These are phyloP conservation scores for Cadophora malorum DNA, from an alignment of 2,329 filamentous ascomycete genomes.

Conservation along the genomic window DNA sequence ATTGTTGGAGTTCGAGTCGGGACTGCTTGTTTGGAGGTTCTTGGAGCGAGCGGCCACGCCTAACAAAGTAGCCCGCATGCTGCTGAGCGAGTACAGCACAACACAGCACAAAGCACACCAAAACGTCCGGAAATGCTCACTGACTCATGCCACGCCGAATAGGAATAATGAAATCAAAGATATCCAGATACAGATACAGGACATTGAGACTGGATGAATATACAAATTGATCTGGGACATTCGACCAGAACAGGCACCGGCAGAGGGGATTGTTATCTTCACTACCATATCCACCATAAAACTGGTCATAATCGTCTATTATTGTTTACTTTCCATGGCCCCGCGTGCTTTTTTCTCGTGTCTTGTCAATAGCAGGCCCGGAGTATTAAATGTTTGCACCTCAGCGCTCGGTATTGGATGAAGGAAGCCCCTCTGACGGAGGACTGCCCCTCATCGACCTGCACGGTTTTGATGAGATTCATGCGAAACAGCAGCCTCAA, in stretches of 20 bases:
- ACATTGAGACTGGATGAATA: not conserved
- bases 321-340: conserved; percentile 17
- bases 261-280: conserved; percentile 6
- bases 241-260: not conserved
- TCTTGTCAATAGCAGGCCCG: conserved; percentile 25
- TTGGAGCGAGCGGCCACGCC: conserved; percentile 19
- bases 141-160: conserved; percentile 4
- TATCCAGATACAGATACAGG: not conserved
- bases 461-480: conserved; percentile 35
- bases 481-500: conserved; percentile 29
- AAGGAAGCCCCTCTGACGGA: not conserved
- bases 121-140: not conserved
- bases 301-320: conserved; percentile 9
- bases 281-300: not conserved
- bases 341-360: conserved; percentile 9
- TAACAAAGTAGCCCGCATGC: conserved; percentile 29
- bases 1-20: conserved; percentile 21
- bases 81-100: conserved; percentile 13
- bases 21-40: conserved; percentile 16
- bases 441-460: conserved; percentile 14
- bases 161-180: not conserved
- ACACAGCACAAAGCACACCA: conserved; percentile 6
- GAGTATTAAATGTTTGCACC: conserved; percentile 25
- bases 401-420: conserved; percentile 24
- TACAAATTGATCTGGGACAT: not conserved